Evolutionary conservation across 768 basidiomycete species (phyloP), one percentile per base, ranked within the genome.

Genomic region (Leccinum longicurvipes): DNA sequence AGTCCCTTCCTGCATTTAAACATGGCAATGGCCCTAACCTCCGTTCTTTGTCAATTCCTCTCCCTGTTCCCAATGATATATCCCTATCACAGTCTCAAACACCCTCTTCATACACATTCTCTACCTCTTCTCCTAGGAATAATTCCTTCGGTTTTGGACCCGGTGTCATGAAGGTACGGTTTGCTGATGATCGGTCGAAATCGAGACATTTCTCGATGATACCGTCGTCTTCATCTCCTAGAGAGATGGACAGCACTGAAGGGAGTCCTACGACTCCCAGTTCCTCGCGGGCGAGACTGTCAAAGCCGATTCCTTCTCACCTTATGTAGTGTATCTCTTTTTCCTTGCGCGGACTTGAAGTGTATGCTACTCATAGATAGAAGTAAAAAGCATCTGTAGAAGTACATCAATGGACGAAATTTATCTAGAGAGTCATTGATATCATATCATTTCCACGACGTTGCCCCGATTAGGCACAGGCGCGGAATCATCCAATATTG

Each of bases 1-100:
- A 27, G 19, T 67, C 68, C 9, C 63, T 70, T 49, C 69, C 69
- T 36, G 58, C 61, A 32, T 55, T 58, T 34, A 57, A 51, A 47
- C 62, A 65, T 5, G 51, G 44, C 23, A 25, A 36, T 12, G 41
- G 11, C 1, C 14, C 60, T n/a, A 27, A 25, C 15, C 47, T 47
- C 25, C 57, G 6, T 0, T 52, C 56, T 27, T 15, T 47, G 17
- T 53, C 59, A n/a, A 49, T 41, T 1, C 41, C 59, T 17, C 45
- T 11, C 25, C 47, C 60, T 41, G 24, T 44, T 9, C 15, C 47
- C 25, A 41, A 54, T 0, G 36, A 48, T 21, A 6, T 19, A 44
- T 23, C 36, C 12, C 0, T 51, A 47, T 58, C 34, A 1, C 27
- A 60, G 3, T 54, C 53, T 34, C 60, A 56, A 47, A 55, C 55